Base-by-base conservation (phyloP, 306 rosid genomes). In the Senna tora region DNA sequence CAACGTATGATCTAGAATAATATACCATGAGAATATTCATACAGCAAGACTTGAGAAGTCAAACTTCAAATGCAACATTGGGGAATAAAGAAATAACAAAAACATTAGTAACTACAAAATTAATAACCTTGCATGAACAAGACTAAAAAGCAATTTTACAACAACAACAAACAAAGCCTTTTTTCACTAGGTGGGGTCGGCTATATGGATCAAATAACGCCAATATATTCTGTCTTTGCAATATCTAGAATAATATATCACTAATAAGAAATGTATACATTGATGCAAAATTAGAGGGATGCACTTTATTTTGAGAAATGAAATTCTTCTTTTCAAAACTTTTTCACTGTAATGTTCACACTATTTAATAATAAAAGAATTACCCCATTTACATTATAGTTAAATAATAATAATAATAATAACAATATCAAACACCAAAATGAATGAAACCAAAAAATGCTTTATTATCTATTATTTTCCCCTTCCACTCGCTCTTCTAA, bases 1-100 rank as follows among this genome's bases (percentile, higher is more conserved):
- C n/a, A 22, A 49, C 22, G 69, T 73, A 62, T n/a, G 55, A 25
- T 25, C 30, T 25, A 25, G 30, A 25, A 25, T 25, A 25, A 25
- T 25, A 25, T 3, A 25, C 30, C 30, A 25, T 1, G 30, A 25
- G 30, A 25, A 25, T 25, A 25, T 25, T 25, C 30, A 25, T 25
- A 25, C 30, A 25, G 30, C 1, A 25, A 25, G 1, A 25, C 3
- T 25, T 25, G 19, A 17, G 53, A 46, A 13, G 30, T 55, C 56
- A 64, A 52, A 49, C 15, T n/a, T 60, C 51, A 73, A 33, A 49
- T 47, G 47, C 22, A n/a, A 32, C 30, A n/a, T 25, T 25, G 30
- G 30, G 30, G 30, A 46, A 34, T 34, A 15, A 34, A 14, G 14
- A 32, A 17, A 46, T 14, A 75, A 66, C 41, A 46, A 15, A 28